Conservation (phyloP, 352 stramenopile genomes). For the Phytophthora idaei region DNA sequence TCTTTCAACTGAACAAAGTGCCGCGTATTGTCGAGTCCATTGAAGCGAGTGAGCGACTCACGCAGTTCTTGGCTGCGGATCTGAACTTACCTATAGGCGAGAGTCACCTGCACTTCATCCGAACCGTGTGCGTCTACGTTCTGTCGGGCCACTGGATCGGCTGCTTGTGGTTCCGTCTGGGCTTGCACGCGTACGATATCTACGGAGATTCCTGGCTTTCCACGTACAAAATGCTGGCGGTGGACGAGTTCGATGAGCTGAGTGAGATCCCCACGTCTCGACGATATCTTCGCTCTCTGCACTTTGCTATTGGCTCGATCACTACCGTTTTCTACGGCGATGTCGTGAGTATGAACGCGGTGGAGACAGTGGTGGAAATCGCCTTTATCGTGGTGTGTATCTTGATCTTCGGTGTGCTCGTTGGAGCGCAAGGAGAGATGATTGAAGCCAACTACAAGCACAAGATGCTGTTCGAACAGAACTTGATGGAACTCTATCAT, state of each 20-base stretch:
- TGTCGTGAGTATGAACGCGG: conserved; percentile 64
- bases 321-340: conserved; percentile 77
- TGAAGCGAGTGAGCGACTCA: conserved; percentile 55
- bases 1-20: conserved; percentile 73
- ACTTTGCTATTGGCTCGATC: conserved; percentile 70
- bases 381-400: conserved; percentile 68
- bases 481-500: conserved; percentile 65
- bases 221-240: conserved; percentile 54
- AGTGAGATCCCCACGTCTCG: conserved; percentile 46
- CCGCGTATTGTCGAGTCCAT: conserved; percentile 53
- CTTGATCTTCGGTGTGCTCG: conserved; percentile 72
- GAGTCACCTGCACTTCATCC: conserved; percentile 55
- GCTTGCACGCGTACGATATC: conserved; percentile 48
- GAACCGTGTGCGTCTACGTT: conserved; percentile 55
- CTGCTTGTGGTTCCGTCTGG: conserved; percentile 65
- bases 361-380: conserved; percentile 65
- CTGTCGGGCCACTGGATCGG: conserved; percentile 72
- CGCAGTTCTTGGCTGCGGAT: conserved; percentile 56
- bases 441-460: conserved; percentile 72
- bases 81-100: conserved; percentile 61
- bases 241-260: conserved; percentile 51
- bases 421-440: conserved; percentile 62
- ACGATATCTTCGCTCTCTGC: conserved; percentile 60
- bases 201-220: conserved; percentile 67
- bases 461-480: conserved; percentile 74